Conservation (phyloP, 1,284 basidiomycete genomes). For the Ceratobasidium sp. region DNA sequence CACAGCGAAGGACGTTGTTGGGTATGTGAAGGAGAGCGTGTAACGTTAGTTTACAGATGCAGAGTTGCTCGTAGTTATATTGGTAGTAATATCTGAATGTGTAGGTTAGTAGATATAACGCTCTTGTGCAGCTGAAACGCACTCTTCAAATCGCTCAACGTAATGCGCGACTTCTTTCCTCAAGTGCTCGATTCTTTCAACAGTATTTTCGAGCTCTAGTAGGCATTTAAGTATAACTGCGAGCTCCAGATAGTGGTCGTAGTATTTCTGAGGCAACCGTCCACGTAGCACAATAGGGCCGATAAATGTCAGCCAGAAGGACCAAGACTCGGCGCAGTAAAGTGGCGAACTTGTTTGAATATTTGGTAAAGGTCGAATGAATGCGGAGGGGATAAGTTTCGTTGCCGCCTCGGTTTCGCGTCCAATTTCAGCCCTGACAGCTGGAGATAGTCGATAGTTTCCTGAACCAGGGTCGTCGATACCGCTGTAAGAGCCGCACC, state of each 20-base stretch:
- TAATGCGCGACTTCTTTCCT: conserved; percentile 59
- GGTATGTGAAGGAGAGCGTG: conserved; percentile 62
- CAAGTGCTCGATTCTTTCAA: conserved; percentile 56
- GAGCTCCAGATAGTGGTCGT: conserved; percentile 61
- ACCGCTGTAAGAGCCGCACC: conserved; percentile 34
- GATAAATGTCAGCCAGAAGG: conserved; percentile 61
- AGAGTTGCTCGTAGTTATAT: conserved; percentile 53
- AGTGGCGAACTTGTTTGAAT: conserved; percentile 55
- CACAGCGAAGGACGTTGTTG: conserved; percentile 54
- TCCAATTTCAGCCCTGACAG: conserved; percentile 62
- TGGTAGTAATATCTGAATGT: conserved; percentile 58
- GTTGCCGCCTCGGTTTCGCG: conserved; percentile 54
- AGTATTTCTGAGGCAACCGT: conserved; percentile 58
- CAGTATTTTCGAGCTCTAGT: conserved; percentile 60
- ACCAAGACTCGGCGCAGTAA: conserved; percentile 57
- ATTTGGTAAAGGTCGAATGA: conserved; percentile 59
- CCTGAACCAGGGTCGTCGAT: conserved; percentile 14
- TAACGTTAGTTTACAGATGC: conserved; percentile 59
- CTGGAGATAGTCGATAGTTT: conserved; percentile 26
- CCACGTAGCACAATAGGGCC: conserved; percentile 59
- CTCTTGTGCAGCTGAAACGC: conserved; percentile 20
- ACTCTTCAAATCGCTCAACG: conserved; percentile 64
- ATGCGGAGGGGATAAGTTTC: conserved; percentile 59
- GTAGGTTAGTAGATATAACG: not conserved
- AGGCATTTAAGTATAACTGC: conserved; percentile 60